Base-by-base conservation (phyloP, 2,329 filamentous ascomycete species). In the Aspergillus clavatus region DNA sequence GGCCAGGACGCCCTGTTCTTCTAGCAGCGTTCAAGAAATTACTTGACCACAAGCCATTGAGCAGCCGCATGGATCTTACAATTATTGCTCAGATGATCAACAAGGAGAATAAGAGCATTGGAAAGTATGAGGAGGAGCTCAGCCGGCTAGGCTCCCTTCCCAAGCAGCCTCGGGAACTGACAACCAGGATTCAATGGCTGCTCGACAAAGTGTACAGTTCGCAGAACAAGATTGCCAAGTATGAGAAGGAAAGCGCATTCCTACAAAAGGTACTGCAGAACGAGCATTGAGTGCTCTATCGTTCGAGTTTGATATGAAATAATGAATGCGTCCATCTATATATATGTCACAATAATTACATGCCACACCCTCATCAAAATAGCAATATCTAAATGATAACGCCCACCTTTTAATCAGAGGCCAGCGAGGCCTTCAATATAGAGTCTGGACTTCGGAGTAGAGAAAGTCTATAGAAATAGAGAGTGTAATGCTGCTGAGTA, bases 1-100 rank as follows among this genome's bases (percentile, higher is more conserved):
- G 78, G 43, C 85, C 89, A 0, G 89, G 89, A 18, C 89, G 87
- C 60, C 90, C 91, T 0, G 85, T 97, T 21, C 94, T 91, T 67
- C 81, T 83, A 46, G 82, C 90, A 1, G 90, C 90, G 0, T 97
- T 97, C 70, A 76, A 78, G 48, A 74, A 80, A 28, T 71, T 96
- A 28, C 77, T 82, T 0, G 71, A 80, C 37, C 90, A 96, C 61
- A 74, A 76, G 5, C 87, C 89, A 1, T 74, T 96, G 33, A 76
- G 77, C 33, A 84, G 86, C 27, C 81, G 83, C 53, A 79, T 96
- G 65, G 84, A 89, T 58, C 72, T 94, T 8, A 79, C 80, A 1
- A 74, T 89, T 14, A 59, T 94, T 18, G 76, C 73, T 0, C 83
- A 91, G 62, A 70, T 87, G 45, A 80, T 82, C 19, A 83, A 83